Base-by-base conservation (phyloP, 352 stramenopile species). In the Globisporangium recalcitrans region DNA sequence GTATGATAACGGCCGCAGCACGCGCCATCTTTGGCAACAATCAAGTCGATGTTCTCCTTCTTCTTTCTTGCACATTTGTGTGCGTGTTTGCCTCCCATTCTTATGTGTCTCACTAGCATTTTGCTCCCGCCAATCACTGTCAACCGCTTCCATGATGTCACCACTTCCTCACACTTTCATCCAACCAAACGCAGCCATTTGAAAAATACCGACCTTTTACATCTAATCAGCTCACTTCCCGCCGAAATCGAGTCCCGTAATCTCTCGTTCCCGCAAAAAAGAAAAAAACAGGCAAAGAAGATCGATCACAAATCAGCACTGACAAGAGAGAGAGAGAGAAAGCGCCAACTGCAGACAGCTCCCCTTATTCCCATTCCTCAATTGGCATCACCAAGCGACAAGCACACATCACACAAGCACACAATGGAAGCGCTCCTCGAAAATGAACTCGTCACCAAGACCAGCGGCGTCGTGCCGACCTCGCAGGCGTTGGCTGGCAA, bases 401-500 rank as follows among this genome's bases (percentile, higher is more conserved):
- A 27, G 16, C 34, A 38, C 44, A 60, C 34, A 24, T n/a, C 13
- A 44, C 36, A 4, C 62, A 69, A 49, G 31, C 36, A 4, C 62
- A 69, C 46, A 29, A 91, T 91, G 82, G 82, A 91, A 54, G 70
- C 69, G n/a, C 72, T 91, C 26, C 54, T 93, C 34, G 69, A 87
- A 51, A 83, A 79, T 60, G 71, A 92, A 54, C 64, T 93, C 51
- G 66, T 85, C 63, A 89, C 79, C 58, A 90, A 90, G 72, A 75
- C 70, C 44, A 71, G 71, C 61, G 75, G 70, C 34, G 56, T 82
- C 49, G 74, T 90, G 65, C 66, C 81, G 8, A 88, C 82, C 34
- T 70, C 78, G 4, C 63, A 84, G 56, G 82, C 81, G 55, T 71
- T 95, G 26, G 60, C 51, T 16, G 65, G 75, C 55, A 95, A 96